A percentile compares a stretch with the other conserved stretches of the same genome.
Conservation (phyloP, 2,329 filamentous ascomycete species). For the Alternaria sp. region DNA sequence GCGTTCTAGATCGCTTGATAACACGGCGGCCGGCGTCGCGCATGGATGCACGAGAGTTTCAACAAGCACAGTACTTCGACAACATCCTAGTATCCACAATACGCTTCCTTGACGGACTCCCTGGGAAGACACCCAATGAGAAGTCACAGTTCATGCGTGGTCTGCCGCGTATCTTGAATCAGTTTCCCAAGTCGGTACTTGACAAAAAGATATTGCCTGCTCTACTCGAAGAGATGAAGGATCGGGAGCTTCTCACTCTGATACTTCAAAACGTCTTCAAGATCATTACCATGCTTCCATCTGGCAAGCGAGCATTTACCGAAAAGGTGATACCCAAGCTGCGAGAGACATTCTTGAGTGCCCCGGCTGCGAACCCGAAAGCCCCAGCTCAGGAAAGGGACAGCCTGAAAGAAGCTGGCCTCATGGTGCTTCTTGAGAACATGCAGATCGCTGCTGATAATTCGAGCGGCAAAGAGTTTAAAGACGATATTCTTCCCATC, state of each 20-base stretch:
- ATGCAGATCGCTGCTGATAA: constrained; percentile 77
- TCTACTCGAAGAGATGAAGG: constrained; percentile 90
- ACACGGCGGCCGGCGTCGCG: constrained; percentile 86
- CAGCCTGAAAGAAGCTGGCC: constrained; percentile 80
- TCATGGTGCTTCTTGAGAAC: constrained; percentile 91
- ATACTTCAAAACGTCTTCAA: constrained; percentile 93
- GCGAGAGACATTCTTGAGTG: constrained; percentile 78
- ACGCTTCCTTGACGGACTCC: constrained; percentile 88
- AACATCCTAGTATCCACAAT: constrained; percentile 97
- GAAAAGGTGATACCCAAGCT: constrained; percentile 86
- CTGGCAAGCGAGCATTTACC: constrained; percentile 75
- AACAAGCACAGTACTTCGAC: constrained; percentile 95
- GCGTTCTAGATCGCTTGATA: constrained; percentile 84
- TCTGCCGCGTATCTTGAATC: constrained; percentile 82
- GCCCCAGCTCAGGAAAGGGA: constrained; percentile 72
- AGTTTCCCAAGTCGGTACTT: constrained; percentile 91
- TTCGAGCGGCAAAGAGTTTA: constrained; percentile 89
- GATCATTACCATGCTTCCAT: constrained; percentile 78
- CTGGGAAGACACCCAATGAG: constrained; percentile 88
- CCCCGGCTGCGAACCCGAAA: constrained; percentile 49
- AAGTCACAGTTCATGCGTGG: constrained; percentile 92
- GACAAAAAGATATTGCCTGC: constrained; percentile 93
- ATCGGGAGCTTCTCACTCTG: constrained; percentile 81
- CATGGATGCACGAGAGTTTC: constrained; percentile 87
- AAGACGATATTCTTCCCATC: constrained; percentile 91